Conservation (phyloP, 1,284 basidiomycete genomes). For the Cutaneotrichosporon sp. region DNA sequence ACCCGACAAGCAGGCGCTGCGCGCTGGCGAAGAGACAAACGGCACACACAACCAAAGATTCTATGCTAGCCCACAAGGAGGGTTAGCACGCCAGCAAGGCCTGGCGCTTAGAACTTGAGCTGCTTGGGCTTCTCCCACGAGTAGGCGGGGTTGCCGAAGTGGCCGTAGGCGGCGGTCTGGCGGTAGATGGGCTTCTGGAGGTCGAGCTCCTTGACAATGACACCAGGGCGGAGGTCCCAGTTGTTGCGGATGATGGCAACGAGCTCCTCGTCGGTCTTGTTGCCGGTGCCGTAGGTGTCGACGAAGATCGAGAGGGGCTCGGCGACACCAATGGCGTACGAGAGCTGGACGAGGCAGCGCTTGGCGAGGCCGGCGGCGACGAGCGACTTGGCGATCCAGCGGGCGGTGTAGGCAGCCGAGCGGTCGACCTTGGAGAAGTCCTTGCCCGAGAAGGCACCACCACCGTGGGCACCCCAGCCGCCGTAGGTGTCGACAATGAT, state of each 20-base stretch:
- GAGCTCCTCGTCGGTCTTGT: constrained; percentile 87
- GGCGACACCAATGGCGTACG: constrained; percentile 99
- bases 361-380: constrained; percentile 90
- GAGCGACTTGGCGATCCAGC: constrained; percentile 98
- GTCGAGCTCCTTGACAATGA: constrained; percentile 87
- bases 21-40: constrained; percentile 3
- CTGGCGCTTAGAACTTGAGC: constrained; percentile 69
- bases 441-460: constrained; percentile 99
- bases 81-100: not conserved
- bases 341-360: constrained; percentile 92
- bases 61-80: not conserved
- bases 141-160: constrained; percentile 92
- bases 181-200: constrained; percentile 95
- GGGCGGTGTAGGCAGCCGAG: constrained; percentile 96
- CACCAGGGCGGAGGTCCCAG: constrained; percentile 92
- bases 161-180: constrained; percentile 95
- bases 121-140: constrained; percentile 97
- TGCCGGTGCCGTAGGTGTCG: constrained; percentile 95
- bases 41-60: not conserved
- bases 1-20: constrained; percentile 9
- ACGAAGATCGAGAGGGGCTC: constrained; percentile 97
- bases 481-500: constrained; percentile 99
- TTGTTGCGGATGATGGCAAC: constrained; percentile 89
- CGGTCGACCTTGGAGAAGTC: constrained; percentile 99
- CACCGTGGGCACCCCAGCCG: constrained; percentile 99